Evolutionary conservation across 164 flowering plant genomes (phyloP), one percentile per base, ranked within the genome.

Genomic region (Berberis thunbergii): DNA sequence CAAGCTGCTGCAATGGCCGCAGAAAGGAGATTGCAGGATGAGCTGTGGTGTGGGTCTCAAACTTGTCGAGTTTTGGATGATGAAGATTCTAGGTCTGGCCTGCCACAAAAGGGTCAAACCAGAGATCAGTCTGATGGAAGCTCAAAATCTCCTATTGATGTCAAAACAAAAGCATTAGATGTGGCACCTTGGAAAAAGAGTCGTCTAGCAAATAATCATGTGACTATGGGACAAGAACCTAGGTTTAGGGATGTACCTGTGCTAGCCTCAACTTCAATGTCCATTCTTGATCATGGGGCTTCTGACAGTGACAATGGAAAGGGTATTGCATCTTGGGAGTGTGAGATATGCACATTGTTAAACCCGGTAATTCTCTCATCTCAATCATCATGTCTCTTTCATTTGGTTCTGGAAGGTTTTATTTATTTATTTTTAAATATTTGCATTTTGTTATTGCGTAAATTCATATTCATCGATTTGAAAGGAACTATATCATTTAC

Each of bases 1-100:
- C 96, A 94, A 79, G 99, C 99, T 69, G 99, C 99, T 72, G 99
- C 96, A 64, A 89, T 91, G 97, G 99, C 99, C 71, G 99, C 99
- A 42, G 97, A 91, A 70, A 82, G 97, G 75, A 81, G 99, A 74
- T 59, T 88, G 54, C 93, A 79, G 67, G 96, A 94, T 82, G 92
- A 94, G 43, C 71, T 89, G 45, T 89, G 99, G 99, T 91, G 99
- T 79, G 99, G 83, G 53, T 83, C 89, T 62, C 77, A 73, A 45
- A 71, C 78, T 48, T 65, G 61, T 64, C 84, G 70, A 70, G 68
- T 46, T 46, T 52, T 64, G 57, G 74, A 8, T 52, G 83, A 67
- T 60, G 87, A 62, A 61, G 84, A 81, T 60, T 76, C 56, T 68
- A 50, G 60, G 45, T 49, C 69, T 67, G 71, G 67, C 67, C 1